These are phyloP conservation scores for Ogataea corticis DNA, from an alignment of 805 yeast genomes.

Conservation along the genomic window DNA sequence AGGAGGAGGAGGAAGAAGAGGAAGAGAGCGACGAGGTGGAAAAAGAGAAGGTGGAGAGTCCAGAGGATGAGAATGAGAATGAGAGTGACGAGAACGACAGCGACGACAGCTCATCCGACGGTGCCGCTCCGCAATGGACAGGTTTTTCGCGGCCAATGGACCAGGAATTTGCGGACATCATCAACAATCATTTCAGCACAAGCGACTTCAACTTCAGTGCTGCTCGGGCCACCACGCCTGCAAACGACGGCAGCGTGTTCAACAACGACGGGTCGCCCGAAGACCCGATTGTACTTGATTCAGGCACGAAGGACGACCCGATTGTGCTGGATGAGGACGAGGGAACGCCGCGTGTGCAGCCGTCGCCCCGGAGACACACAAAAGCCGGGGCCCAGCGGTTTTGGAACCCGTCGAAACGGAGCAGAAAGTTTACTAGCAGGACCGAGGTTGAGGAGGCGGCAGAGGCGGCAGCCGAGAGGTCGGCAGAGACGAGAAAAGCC, in stretches of 20 bases:
- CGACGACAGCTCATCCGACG: not conserved
- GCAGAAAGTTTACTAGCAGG: not conserved
- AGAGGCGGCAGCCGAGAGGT: not conserved
- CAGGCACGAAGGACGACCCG: constrained; percentile 34
- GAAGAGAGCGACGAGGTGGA: not conserved
- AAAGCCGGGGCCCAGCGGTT: not conserved
- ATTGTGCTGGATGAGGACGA: constrained; percentile 26
- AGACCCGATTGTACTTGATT: constrained; percentile 29
- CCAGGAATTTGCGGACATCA: constrained; percentile 6
- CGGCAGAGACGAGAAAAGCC: not conserved
- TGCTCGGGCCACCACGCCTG: not conserved
- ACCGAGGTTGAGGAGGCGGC: constrained; percentile 5
- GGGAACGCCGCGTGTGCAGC: not conserved
- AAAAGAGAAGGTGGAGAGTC: not conserved
- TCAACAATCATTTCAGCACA: constrained; percentile 9
- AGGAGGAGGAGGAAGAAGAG: constrained; percentile 1
- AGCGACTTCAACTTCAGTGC: not conserved
- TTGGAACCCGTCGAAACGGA: not conserved
- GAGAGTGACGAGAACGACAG: constrained; percentile 2
- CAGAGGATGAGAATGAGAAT: not conserved
- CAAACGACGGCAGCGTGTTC: not conserved
- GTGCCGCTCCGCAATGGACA: too few relatives aligned
- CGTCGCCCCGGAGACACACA: too few relatives aligned
- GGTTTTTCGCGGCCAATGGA: constrained; percentile 1
- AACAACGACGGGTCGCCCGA: constrained; percentile 20